phyloP scores from a whole-genome alignment of 768 basidiomycete genomes.

The Tulasnella sp. region DNA sequence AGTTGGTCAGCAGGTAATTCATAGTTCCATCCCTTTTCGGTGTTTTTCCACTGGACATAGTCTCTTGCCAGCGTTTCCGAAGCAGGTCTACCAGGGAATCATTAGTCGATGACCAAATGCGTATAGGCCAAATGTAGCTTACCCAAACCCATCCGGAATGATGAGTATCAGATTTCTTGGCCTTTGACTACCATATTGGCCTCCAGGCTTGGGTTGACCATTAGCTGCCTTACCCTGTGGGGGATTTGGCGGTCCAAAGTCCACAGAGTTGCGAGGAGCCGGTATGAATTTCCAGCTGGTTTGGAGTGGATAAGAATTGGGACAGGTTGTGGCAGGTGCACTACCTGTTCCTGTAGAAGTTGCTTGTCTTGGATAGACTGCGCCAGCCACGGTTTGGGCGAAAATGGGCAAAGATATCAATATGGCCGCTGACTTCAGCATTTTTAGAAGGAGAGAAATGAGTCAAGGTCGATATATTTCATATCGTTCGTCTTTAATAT shows the following conservation, averaged over 20 bases:
- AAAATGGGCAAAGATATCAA: too few relatives aligned
- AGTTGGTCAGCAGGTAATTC: not conserved
- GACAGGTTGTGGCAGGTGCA: too few relatives aligned
- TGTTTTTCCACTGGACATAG: not conserved
- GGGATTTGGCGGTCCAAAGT: not conserved
- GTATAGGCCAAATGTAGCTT: not conserved
- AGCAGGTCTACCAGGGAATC: not conserved
- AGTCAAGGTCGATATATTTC: too few relatives aligned
- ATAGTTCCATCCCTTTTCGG: not conserved
- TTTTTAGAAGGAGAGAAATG: too few relatives aligned
- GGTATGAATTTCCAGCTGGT: too few relatives aligned
- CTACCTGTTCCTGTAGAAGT: too few relatives aligned
- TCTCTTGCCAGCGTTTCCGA: not conserved
- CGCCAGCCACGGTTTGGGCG: too few relatives aligned
- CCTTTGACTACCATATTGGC: not conserved
- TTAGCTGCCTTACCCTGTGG: not conserved
- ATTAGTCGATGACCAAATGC: not conserved
- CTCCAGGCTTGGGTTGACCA: not conserved
- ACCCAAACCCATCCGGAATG: not conserved
- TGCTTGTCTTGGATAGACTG: too few relatives aligned
- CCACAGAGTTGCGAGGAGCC: too few relatives aligned
- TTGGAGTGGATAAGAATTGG: too few relatives aligned
- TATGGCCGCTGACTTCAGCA: too few relatives aligned
- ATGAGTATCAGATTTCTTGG: not conserved
- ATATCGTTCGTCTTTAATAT: too few relatives aligned